phyloP scores from a whole-genome alignment of 2,329 filamentous ascomycete genomes.

The Microdochium bolleyi region DNA sequence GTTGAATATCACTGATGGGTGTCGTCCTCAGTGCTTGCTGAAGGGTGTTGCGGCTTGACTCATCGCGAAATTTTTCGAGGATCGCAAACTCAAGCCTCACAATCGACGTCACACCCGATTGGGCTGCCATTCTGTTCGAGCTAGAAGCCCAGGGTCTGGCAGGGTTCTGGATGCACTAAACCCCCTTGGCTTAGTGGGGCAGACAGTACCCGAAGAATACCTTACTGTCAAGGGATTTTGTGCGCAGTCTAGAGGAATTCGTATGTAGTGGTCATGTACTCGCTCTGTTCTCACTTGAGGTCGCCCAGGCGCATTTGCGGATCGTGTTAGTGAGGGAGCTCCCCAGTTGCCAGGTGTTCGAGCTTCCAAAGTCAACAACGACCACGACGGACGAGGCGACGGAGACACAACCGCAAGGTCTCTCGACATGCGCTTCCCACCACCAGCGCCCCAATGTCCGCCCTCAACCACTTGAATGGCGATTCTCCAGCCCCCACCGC shows the following conservation, averaged over 20 bases:
- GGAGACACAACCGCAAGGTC: neutral
- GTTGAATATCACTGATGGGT: no score
- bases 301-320: no score
- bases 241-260: no score
- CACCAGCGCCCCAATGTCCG: slow-evolving; percentile 23
- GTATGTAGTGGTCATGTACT: no score
- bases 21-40: neutral
- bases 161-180: neutral
- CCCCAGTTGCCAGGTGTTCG: neutral
- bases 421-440: slow-evolving; percentile 20
- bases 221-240: no score
- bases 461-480: slow-evolving; percentile 23
- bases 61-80: neutral
- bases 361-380: neutral
- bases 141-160: neutral
- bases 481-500: slow-evolving; percentile 16
- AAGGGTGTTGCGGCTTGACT: neutral
- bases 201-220: neutral
- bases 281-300: no score
- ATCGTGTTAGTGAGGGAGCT: neutral
- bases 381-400: neutral
- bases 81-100: neutral
- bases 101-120: neutral
- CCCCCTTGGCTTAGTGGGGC: neutral
- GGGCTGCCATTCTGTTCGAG: neutral